Base-by-base conservation (phyloP, 2,329 filamentous ascomycete species). In the Aureobasidium vineae region DNA sequence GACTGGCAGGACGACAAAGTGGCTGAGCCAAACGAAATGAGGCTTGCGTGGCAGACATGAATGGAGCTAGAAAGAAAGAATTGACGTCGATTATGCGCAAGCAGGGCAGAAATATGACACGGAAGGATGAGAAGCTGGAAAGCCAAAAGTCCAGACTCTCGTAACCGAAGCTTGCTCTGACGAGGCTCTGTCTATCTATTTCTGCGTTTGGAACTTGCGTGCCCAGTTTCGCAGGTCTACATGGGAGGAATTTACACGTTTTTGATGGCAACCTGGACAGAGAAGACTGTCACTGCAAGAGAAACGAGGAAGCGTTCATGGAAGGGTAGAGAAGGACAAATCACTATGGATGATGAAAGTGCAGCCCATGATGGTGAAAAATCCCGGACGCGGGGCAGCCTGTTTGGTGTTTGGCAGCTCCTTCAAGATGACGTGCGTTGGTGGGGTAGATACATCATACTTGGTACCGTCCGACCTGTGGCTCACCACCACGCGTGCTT, bases 361-460 rank as follows among this genome's bases (percentile, higher is more conserved):
- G 19, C 52, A 56, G 52, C n/a, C n/a, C 33, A 33, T 10, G 33
- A 16, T 19, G n/a, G n/a, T 36, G 33, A 43, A 43, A 41, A 43
- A 57, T 28, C 40, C 23, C 23, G 54, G 40, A 45, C 5, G 54
- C 57, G 57, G 57, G 57, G 57, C 57, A 38, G 57, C 28, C n/a
- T 5, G 40, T 49, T 49, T 38, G 33, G n/a, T 36, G 33, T 56
- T 19, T 16, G 40, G 26, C 5, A 28, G 26, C 31, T 41, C 15
- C 53, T 57, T 43, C 53, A 11, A 38, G 7, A 36, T 49, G 43
- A 61, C 59, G 45, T 52, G 57, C 26, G 11, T 19, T 40, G 33
- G 59, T 63, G 59, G 59, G 59, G 59, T 63, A 50, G 19, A 21
- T 50, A 40, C 59, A 63, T 63, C 59, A 63, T 63, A 63, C 33